Percentiles rank a stretch among this genome's conserved stretches.
phyloP scores from a whole-genome alignment of 2,329 filamentous ascomycete genomes.

The Fusarium mexicanum region DNA sequence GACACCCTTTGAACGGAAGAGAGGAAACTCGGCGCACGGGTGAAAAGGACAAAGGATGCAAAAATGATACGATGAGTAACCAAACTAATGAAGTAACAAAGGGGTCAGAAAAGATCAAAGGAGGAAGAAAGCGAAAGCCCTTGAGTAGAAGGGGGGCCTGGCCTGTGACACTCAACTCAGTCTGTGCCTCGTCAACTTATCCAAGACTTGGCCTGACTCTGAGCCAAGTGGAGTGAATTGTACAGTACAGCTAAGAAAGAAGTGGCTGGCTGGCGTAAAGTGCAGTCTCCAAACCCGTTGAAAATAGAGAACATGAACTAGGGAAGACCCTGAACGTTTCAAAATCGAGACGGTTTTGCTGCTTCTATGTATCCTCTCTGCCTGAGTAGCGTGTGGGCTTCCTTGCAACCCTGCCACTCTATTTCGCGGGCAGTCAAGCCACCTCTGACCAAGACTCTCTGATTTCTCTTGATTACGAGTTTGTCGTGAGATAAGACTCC shows the following conservation, averaged over 20 bases:
- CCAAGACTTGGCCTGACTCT: background rate
- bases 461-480: constrained; percentile 3
- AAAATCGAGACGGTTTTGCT: constrained; percentile 9
- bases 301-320: constrained; percentile 1
- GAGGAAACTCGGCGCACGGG: constrained; percentile 12
- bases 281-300: background rate
- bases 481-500: constrained; percentile 13
- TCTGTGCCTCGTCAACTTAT: constrained; percentile 20
- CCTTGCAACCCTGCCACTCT: constrained; percentile 29
- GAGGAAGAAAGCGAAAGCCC: constrained; percentile 24
- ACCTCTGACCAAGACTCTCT: background rate
- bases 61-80: constrained; percentile 7
- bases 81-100: constrained; percentile 23
- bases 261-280: constrained; percentile 10
- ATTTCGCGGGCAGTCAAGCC: constrained; percentile 4
- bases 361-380: constrained; percentile 17
- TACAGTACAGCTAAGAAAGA: constrained; percentile 1
- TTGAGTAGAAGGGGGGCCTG: constrained; percentile 29
- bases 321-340: constrained; percentile 12
- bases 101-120: constrained; percentile 23
- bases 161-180: constrained; percentile 19
- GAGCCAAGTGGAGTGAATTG: background rate
- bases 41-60: background rate
- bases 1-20: constrained; percentile 10
- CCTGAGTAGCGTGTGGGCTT: background rate